Conservation (phyloP, 2,329 filamentous ascomycete genomes). For the Ascosphaera aggregata region DNA sequence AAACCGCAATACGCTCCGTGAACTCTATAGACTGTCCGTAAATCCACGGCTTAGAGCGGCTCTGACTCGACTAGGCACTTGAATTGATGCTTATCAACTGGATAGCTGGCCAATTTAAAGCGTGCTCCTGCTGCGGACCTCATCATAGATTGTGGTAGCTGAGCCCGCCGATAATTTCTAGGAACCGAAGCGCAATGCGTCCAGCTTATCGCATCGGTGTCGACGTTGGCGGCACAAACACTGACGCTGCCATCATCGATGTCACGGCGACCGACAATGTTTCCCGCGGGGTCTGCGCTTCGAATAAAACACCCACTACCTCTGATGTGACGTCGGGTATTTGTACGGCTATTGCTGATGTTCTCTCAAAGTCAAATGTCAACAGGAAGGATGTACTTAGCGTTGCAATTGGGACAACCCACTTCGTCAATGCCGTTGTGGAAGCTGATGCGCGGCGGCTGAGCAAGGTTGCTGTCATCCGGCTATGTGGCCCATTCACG, state of each 20-base stretch:
- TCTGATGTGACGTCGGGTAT: conserved; percentile 28
- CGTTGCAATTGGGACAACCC: conserved; percentile 25
- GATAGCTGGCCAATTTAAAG: neutral
- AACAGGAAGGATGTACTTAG: conserved; percentile 19
- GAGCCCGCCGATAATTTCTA: neutral
- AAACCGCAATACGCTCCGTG: neutral
- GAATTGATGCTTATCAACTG: neutral
- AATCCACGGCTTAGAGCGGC: neutral
- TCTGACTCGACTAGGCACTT: neutral
- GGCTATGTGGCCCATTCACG: conserved; percentile 24
- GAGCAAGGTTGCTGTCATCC: conserved; percentile 22
- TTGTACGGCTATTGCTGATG: conserved; percentile 21
- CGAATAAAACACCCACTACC: conserved; percentile 27
- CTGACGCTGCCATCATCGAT: conserved; percentile 24
- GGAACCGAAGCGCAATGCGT: neutral
- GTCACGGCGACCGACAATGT: conserved; percentile 14
- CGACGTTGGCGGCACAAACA: conserved; percentile 18
- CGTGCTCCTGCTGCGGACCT: neutral
- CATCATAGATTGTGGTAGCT: neutral
- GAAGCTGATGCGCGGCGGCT: conserved; percentile 22
- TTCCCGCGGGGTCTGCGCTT: conserved; percentile 22
- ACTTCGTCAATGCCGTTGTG: conserved; percentile 28
- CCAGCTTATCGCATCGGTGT: conserved; percentile 20
- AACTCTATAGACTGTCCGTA: neutral
- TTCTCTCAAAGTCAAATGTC: conserved; percentile 18